Evolutionary conservation across 257 asterid species (phyloP).

Genomic region (Capsicum baccatum): DNA sequence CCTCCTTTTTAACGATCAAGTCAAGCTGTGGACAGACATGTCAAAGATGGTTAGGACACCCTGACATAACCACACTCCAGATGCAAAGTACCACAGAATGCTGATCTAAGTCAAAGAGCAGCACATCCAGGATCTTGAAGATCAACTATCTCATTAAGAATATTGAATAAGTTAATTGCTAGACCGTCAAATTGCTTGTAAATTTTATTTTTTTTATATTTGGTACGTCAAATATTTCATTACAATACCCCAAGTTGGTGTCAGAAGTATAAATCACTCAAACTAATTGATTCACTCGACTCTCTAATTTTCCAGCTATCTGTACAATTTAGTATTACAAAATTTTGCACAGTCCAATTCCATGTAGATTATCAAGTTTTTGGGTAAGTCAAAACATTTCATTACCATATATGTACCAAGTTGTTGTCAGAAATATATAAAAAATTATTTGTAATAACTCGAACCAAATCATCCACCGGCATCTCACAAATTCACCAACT

Average conservation of each 20-base stretch:
- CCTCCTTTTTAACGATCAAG: neutral
- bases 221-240: conserved; percentile 14
- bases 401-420: conserved; percentile 18
- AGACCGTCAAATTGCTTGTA: conserved; percentile 5
- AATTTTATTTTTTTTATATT: neutral
- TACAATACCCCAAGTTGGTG: neutral
- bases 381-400: conserved; percentile 12
- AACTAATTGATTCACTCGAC: conserved; percentile 11
- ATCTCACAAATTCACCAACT: neutral
- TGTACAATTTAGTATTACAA: neutral
- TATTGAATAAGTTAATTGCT: conserved; percentile 3
- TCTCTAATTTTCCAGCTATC: conserved; percentile 6
- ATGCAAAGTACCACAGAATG: neutral
- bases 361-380: neutral
- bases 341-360: neutral
- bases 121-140: conserved; percentile 12
- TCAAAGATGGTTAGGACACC: neutral
- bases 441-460: conserved; percentile 12
- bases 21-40: neutral
- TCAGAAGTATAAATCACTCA: neutral
- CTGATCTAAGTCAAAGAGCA: conserved; percentile 3
- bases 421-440: neutral
- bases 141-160: conserved; percentile 19
- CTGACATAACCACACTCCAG: neutral
- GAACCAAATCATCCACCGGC: neutral